Base-by-base conservation (phyloP, 2,329 filamentous ascomycete genomes). In the Fusarium sp. region DNA sequence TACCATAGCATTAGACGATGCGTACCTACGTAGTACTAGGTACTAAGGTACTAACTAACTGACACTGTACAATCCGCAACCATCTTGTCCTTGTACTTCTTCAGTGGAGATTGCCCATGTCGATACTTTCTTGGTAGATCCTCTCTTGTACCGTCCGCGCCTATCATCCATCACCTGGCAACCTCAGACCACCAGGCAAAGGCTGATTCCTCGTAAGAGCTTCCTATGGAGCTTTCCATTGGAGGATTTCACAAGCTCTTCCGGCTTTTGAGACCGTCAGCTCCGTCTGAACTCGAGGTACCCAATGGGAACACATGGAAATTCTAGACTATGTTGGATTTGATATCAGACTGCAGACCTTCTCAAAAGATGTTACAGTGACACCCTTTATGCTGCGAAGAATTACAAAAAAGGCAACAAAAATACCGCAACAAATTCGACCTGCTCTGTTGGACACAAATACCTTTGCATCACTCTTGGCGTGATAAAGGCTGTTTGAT, bases 171-270 rank as follows among this genome's bases (percentile, higher is more conserved):
- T 45, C 37, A 30, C 37, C 57, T 62, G 35, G 44, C 15, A 52
- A 41, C 50, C 57, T 73, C 70, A 58, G 57, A 69, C 71, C 71
- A 70, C 60, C 49, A 30, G 13, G 51, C 35, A 56, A 46, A 37
- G 30, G 35, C 48, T 35, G 39, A 51, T 52, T 52, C 39, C 45
- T 56, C 40, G 56, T 68, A 68, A 62, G 66, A 62, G 50, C 51
- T 39, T 58, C 46, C 30, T 40, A 22, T 35, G 24, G 32, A 46
- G 24, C 39, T 28, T 37, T 53, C 46, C 37, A 72, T 72, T 73
- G 68, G 70, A 67, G 50, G 46, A 50, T 41, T 43, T 35, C 48
- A 37, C 39, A 50, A 60, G 66, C 71, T 60, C 40, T 52, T 9
- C 49, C 52, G 48, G 66, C 49, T 52, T 26, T 49, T 43, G 57